A percentile compares a stretch with the other conserved stretches of the same genome.
Evolutionary conservation across 768 basidiomycete species (phyloP).

Genomic region (Phanerodontia chrysosporium): DNA sequence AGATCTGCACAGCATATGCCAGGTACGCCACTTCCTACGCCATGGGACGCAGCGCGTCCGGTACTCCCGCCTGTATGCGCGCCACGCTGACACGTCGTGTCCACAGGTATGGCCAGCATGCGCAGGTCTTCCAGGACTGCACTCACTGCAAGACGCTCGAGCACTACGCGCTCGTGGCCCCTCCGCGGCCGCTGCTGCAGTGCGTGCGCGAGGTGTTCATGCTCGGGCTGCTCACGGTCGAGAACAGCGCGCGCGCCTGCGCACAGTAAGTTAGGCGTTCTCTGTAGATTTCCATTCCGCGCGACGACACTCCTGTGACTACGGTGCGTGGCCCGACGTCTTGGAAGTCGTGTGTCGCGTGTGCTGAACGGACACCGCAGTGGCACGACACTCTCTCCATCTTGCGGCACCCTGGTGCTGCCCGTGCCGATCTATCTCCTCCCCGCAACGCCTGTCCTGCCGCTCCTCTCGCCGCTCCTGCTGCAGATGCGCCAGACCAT

Average conservation of each 20-base stretch:
- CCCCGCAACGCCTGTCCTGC: no score
- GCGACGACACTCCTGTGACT: slow-evolving; percentile 32
- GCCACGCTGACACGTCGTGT: neutral
- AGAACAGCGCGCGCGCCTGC: slow-evolving; percentile 37
- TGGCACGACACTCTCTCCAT: slow-evolving; percentile 61
- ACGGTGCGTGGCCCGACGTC: no score
- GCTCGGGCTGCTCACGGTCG: no score
- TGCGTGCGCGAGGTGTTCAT: slow-evolving; percentile 57
- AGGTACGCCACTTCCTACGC: no score
- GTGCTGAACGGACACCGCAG: slow-evolving; percentile 29
- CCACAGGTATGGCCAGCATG: slow-evolving; percentile 80
- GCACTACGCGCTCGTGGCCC: slow-evolving; percentile 57
- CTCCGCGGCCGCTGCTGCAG: slow-evolving; percentile 52
- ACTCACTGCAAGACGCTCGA: slow-evolving; percentile 57
- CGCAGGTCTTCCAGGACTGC: slow-evolving; percentile 54
- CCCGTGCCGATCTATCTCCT: slow-evolving; percentile 45
- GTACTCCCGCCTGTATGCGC: neutral
- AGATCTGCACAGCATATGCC: slow-evolving; percentile 53
- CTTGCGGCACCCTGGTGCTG: slow-evolving; percentile 50
- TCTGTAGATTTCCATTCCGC: slow-evolving; percentile 43
- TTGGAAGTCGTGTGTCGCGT: neutral
- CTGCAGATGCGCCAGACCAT: no score
- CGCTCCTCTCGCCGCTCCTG: no score
- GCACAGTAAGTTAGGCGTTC: slow-evolving; percentile 43
- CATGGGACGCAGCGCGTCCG: no score